These are phyloP conservation scores for Microcera coccophila DNA, from an alignment of 2,329 filamentous ascomycete genomes.

Conservation along the genomic window DNA sequence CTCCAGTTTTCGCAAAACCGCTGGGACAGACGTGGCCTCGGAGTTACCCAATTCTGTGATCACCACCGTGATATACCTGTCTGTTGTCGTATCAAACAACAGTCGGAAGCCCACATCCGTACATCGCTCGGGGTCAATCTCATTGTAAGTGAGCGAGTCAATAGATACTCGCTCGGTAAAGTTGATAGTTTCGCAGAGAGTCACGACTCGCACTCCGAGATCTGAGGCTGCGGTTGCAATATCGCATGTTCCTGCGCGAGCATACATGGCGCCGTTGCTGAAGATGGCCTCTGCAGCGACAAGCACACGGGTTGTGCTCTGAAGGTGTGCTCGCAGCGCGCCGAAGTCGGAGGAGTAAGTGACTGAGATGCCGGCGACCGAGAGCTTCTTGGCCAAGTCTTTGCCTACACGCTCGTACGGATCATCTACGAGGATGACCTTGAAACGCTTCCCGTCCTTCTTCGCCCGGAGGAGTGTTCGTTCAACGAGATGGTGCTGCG, in stretches of 20 bases:
- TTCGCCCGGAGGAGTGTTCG: conserved; percentile 73
- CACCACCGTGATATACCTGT: conserved; percentile 81
- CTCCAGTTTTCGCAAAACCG: conserved; percentile 54
- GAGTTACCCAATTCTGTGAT: conserved; percentile 88
- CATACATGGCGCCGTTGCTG: conserved; percentile 88
- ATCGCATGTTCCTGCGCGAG: conserved; percentile 79
- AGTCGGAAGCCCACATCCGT: conserved; percentile 55
- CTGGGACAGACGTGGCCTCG: conserved; percentile 78
- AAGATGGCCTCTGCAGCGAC: conserved; percentile 94
- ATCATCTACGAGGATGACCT: conserved; percentile 79
- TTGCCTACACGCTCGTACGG: conserved; percentile 51
- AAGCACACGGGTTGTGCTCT: conserved; percentile 66
- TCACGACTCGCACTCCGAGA: conserved; percentile 73
- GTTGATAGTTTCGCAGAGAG: conserved; percentile 92
- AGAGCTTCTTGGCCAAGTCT: conserved; percentile 64
- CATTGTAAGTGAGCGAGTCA: conserved; percentile 91
- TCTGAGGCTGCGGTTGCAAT: conserved; percentile 79
- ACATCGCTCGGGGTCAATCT: conserved; percentile 74
- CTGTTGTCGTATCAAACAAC: conserved; percentile 88
- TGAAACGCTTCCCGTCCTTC: conserved; percentile 67
- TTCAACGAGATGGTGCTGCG: conserved; percentile 81
- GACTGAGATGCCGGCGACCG: conserved; percentile 66
- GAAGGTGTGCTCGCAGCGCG: conserved; percentile 70
- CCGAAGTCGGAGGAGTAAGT: conserved; percentile 76
- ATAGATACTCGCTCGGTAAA: conserved; percentile 82